Evolutionary conservation across 805 yeast genomes (phyloP).

Genomic region (Barnettozyma californica): DNA sequence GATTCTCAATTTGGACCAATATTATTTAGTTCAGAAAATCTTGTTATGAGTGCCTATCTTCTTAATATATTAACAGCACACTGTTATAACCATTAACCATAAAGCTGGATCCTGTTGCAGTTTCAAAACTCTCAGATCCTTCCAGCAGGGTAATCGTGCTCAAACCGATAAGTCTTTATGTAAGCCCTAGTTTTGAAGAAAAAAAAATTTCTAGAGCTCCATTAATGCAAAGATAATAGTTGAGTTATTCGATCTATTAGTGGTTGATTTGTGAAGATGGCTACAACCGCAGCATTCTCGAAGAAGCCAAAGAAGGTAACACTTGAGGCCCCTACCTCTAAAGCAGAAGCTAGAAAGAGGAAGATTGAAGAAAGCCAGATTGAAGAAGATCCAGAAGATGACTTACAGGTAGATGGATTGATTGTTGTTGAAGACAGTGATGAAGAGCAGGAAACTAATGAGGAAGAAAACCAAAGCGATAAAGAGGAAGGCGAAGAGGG

Average conservation of each 20-base stretch:
- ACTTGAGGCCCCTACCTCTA: background rate
- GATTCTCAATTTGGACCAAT: too few species aligned
- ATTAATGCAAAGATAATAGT: background rate
- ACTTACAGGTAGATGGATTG: slow-evolving; percentile 16
- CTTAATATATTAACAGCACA: too few species aligned
- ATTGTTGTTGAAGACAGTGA: slow-evolving; percentile 19
- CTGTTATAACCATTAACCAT: too few species aligned
- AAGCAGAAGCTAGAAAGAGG: slow-evolving; percentile 16
- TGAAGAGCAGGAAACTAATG: slow-evolving; percentile 14
- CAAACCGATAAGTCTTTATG: background rate
- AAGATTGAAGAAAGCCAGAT: slow-evolving; percentile 15
- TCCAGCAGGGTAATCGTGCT: background rate
- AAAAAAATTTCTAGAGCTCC: background rate
- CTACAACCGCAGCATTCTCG: background rate
- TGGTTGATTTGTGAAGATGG: background rate
- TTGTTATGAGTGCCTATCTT: too few species aligned
- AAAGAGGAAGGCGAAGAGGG: slow-evolving; percentile 14
- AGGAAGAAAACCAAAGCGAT: slow-evolving; percentile 23
- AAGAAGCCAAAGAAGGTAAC: slow-evolving; percentile 3
- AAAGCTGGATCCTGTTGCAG: too few species aligned
- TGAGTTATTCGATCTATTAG: background rate
- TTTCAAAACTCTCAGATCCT: background rate
- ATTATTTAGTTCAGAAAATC: too few species aligned
- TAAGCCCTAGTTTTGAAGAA: background rate
- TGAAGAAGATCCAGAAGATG: slow-evolving; percentile 15